Base-by-base conservation (phyloP, 345 rosid species). In the Ceriops tagal region DNA sequence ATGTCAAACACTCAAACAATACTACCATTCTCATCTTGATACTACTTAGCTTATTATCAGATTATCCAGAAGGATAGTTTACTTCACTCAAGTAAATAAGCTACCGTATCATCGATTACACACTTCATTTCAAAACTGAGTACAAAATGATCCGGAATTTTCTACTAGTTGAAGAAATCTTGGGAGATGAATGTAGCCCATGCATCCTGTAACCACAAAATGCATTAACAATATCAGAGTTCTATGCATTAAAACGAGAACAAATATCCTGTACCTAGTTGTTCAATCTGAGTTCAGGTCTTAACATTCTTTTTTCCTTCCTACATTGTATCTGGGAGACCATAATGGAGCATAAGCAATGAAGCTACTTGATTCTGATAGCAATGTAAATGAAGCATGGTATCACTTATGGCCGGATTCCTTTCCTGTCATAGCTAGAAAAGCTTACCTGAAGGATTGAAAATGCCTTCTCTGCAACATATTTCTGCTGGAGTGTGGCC, bases 391-490 rank as follows among this genome's bases (percentile, higher is more conserved):
- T 43, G 49, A 43, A 43, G 49, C 49, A 3, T 3, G 49, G 18
- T 43, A 43, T 11, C 18, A 22, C 28, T 21, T 8, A 24, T 8
- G 28, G 11, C 16, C 46, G 6, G 51, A 5, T 19, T 61, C 24
- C 35, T 19, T 31, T 35, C 49, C 61, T 34, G 37, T 9, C 49
- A 60, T 6, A 1, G n/a, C 47, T 39, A 11, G 16, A 56, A 65
- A 51, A 9, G 2, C 39, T 19, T 80, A 93, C 97, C 98, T 89
- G 97, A 68, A 93, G 95, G 71, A 87, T 79, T 30, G 88, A 62
- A 83, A 91, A 91, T 68, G 83, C 90, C 78, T 85, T 86, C 34
- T 85, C 83, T 5, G 98, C 96, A 4, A 91, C 67, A 63, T 84
- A 84, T 62, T 89, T 93, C 53, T 91, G 97, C n/a, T 70, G 75